Conservation (phyloP, 1,284 basidiomycete genomes). For the Sphaerobolus stellatus region DNA sequence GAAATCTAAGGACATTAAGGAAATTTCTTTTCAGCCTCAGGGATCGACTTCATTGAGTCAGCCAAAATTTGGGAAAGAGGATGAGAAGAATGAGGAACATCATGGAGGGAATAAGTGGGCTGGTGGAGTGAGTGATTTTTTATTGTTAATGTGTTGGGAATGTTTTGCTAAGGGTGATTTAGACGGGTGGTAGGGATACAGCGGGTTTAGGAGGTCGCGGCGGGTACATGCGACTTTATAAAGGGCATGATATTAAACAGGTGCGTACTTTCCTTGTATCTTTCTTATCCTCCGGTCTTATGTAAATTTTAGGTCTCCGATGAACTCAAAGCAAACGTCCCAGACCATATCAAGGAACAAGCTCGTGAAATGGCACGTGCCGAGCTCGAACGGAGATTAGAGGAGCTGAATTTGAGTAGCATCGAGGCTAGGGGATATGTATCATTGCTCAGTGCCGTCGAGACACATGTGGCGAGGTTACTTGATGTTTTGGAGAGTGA, state of each 20-base stretch:
- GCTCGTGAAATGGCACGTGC: slow-evolving; percentile 64
- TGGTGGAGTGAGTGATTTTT: slow-evolving; percentile 49
- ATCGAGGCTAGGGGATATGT: slow-evolving; percentile 58
- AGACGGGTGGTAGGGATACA: slow-evolving; percentile 68
- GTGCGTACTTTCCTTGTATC: slow-evolving; percentile 25
- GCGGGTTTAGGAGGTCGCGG: slow-evolving; percentile 63
- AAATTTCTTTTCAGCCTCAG: slow-evolving; percentile 47
- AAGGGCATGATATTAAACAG: slow-evolving; percentile 63
- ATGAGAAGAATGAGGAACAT: slow-evolving; percentile 52
- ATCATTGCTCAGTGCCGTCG: slow-evolving; percentile 49
- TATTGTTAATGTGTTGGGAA: not conserved
- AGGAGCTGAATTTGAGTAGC: slow-evolving; percentile 59
- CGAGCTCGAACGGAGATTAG: slow-evolving; percentile 56
- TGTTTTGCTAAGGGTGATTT: not conserved
- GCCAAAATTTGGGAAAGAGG: slow-evolving; percentile 61
- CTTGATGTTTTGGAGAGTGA: slow-evolving; percentile 60
- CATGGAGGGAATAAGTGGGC: slow-evolving; percentile 60
- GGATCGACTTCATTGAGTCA: slow-evolving; percentile 43
- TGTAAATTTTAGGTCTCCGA: slow-evolving; percentile 45
- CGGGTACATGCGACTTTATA: slow-evolving; percentile 65
- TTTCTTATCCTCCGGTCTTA: not conserved
- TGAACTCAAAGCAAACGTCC: slow-evolving; percentile 54
- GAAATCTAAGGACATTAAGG: slow-evolving; percentile 47
- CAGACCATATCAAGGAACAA: slow-evolving; percentile 57
- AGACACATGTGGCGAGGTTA: slow-evolving; percentile 57